Evolutionary conservation across 1,139 yeast species (phyloP), one percentile per base, ranked within the genome.

Genomic region (Nadsonia commutata): DNA sequence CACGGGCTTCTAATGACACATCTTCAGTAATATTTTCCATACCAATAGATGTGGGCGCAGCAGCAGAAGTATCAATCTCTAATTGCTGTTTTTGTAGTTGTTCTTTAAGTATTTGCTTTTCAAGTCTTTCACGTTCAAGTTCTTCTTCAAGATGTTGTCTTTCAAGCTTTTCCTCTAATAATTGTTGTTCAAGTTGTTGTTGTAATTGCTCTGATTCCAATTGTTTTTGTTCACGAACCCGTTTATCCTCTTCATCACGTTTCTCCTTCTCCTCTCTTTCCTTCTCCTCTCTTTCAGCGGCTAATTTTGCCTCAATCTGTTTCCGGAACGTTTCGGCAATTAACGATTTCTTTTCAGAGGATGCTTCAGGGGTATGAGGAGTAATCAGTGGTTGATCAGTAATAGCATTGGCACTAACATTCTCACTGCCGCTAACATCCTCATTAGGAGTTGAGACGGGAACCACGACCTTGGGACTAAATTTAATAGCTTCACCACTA

Each of bases 311-410:
- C 46, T 42, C 41, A 42, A 37, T 39, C 46, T 38, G 38, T 44
- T 38, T 41, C 47, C 31, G 38, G 47, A 39, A 44, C 38, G 21
- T 20, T 46, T 18, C 39, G 46, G 31, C 43, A 42, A 41, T 46
- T 44, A 23, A 37, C 46, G 38, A 37, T 42, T 23, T 27, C n/a
- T n/a, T n/a, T n/a, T n/a, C n/a, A n/a, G n/a, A n/a, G n/a, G n/a
- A n/a, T n/a, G n/a, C n/a, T n/a, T n/a, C n/a, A n/a, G n/a, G n/a
- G n/a, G n/a, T n/a, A n/a, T n/a, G n/a, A n/a, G n/a, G n/a, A n/a
- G n/a, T n/a, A n/a, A n/a, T n/a, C n/a, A n/a, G n/a, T n/a, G n/a
- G n/a, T n/a, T n/a, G n/a, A n/a, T n/a, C n/a, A n/a, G n/a, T n/a
- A n/a, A n/a, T n/a, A n/a, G n/a, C n/a, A n/a, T n/a, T n/a, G n/a